Conservation (phyloP, 257 asterid species). For the Paulownia fortunei region DNA sequence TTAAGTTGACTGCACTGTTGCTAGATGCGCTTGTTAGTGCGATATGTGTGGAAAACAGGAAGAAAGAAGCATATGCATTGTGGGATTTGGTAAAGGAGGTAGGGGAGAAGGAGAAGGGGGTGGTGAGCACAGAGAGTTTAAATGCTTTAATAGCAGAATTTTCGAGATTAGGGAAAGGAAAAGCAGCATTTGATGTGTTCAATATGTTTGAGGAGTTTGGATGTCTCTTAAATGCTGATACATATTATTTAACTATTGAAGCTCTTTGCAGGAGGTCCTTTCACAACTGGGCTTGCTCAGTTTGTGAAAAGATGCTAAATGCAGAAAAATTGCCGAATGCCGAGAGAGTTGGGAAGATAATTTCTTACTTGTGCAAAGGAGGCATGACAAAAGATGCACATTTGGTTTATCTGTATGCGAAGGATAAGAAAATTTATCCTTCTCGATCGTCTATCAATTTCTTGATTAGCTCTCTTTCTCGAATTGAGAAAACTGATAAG, state of each 20-base stretch:
- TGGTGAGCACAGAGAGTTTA: constrained; percentile 57
- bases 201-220: constrained; percentile 80
- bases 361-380: constrained; percentile 72
- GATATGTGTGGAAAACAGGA: constrained; percentile 47
- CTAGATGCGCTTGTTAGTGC: constrained; percentile 58
- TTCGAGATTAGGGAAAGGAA: constrained; percentile 70
- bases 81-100: constrained; percentile 77
- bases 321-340: constrained; percentile 58
- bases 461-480: constrained; percentile 66
- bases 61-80: constrained; percentile 58
- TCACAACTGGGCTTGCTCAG: constrained; percentile 63
- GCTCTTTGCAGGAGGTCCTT: constrained; percentile 77
- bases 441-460: constrained; percentile 51
- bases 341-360: constrained; percentile 68
- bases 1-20: constrained; percentile 38
- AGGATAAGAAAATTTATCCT: constrained; percentile 56
- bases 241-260: constrained; percentile 73
- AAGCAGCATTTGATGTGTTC: constrained; percentile 81
- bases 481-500: constrained; percentile 38
- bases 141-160: constrained; percentile 62
- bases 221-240: constrained; percentile 57
- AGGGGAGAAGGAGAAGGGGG: constrained; percentile 58
- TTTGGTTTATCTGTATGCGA: constrained; percentile 67
- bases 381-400: constrained; percentile 74
- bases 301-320: constrained; percentile 73